A percentile compares a stretch with the other conserved stretches of the same genome.
Conservation (phyloP, 768 basidiomycete genomes). For the Arthromyces matolae region DNA sequence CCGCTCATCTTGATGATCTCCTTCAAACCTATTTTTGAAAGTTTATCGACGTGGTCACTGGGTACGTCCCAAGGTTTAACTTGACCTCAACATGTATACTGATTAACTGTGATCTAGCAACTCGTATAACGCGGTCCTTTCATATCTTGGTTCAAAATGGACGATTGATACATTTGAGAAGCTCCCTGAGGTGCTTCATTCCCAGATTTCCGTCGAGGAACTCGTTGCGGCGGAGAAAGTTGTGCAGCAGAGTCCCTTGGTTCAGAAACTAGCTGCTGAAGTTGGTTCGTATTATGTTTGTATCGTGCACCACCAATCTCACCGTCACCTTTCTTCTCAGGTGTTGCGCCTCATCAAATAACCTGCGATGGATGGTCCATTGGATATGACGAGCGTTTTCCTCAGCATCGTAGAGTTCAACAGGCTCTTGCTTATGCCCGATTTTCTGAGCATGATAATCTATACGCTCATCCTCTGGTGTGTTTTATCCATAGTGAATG, state of each 20-base stretch:
- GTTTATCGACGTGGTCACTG: constrained; percentile 76
- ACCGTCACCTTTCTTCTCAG: constrained; percentile 29
- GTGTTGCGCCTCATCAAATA: constrained; percentile 68
- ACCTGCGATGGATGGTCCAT: constrained; percentile 87
- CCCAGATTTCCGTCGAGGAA: constrained; percentile 83
- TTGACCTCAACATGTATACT: neutral
- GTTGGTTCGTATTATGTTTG: constrained; percentile 58
- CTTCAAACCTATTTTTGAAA: constrained; percentile 31
- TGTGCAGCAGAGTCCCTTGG: constrained; percentile 59
- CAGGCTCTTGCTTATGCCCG: constrained; percentile 80
- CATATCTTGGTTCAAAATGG: constrained; percentile 55
- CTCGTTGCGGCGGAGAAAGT: constrained; percentile 70
- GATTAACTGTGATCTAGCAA: constrained; percentile 23
- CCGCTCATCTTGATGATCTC: neutral
- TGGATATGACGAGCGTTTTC: constrained; percentile 87
- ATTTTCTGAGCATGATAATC: constrained; percentile 73
- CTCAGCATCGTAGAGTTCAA: constrained; percentile 62
- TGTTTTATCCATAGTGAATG: constrained; percentile 15
- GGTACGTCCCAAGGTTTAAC: constrained; percentile 45
- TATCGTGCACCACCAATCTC: neutral
- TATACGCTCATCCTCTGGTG: constrained; percentile 88
- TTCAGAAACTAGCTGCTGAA: constrained; percentile 71
- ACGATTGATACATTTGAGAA: constrained; percentile 52
- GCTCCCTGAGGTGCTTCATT: constrained; percentile 66
- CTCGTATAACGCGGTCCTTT: constrained; percentile 55